Conservation (phyloP, 371 early-diverging fungal genomes). For the Basidiobolus heterosporus region DNA sequence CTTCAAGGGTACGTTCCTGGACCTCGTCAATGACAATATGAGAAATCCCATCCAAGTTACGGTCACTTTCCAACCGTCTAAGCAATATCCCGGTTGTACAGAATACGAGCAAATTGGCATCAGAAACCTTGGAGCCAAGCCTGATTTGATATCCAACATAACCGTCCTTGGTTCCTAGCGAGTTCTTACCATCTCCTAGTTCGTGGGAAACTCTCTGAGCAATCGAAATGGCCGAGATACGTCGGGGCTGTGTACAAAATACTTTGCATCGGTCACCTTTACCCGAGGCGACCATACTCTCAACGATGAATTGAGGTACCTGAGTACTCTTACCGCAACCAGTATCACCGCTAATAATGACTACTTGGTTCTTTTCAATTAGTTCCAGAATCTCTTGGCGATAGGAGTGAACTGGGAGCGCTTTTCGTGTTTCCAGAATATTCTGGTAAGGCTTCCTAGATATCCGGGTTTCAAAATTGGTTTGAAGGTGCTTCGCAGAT, state of each 20-base stretch:
- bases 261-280: slow-evolving; percentile 32
- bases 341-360: slow-evolving; percentile 79
- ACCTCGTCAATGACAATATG: slow-evolving; percentile 77
- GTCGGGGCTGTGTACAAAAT: slow-evolving; percentile 86
- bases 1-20: slow-evolving; percentile 67
- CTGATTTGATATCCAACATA: slow-evolving; percentile 79
- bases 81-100: slow-evolving; percentile 65
- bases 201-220: slow-evolving; percentile 77
- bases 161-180: slow-evolving; percentile 24
- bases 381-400: slow-evolving; percentile 29
- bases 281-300: slow-evolving; percentile 23
- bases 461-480: not conserved
- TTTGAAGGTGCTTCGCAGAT: not conserved
- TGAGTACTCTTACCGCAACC: slow-evolving; percentile 93
- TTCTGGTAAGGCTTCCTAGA: slow-evolving; percentile 1
- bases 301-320: slow-evolving; percentile 74
- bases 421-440: slow-evolving; percentile 30
- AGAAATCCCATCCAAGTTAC: slow-evolving; percentile 31
- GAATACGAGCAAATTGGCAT: slow-evolving; percentile 40
- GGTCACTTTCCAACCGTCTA: slow-evolving; percentile 44
- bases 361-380: slow-evolving; percentile 36
- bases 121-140: slow-evolving; percentile 37
- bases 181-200: slow-evolving; percentile 36
- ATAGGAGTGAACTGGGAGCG: slow-evolving; percentile 41
- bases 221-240: slow-evolving; percentile 87